Base-by-base conservation (phyloP, 257 asterid species). In the Rauvolfia tetraphylla region DNA sequence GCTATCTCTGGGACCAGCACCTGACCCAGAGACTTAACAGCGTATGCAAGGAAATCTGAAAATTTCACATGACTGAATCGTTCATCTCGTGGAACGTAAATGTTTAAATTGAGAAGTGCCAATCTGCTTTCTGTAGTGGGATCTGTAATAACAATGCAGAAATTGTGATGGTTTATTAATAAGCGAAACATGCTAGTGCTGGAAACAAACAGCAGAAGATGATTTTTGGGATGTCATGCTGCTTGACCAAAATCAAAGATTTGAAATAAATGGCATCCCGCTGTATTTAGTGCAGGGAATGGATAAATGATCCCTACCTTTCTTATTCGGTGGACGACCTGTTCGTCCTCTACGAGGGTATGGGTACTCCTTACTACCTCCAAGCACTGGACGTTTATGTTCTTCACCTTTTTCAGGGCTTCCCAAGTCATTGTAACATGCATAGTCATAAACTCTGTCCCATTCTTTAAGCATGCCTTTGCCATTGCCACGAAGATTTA, bases 391-490 rank as follows among this genome's bases (percentile, higher is more conserved):
- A 1, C 98, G 97, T 25, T 69, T 89, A 46, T 82, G 81, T 3
- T 86, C 87, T 0, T 71, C 9, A 33, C 98, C 97, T 75, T 77
- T 90, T 3, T 92, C 96, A 0, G 98, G 97, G 42, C 38, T 78
- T 53, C 95, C 98, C 79, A 94, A 75, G 76, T 94, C 98, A 59
- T 91, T 94, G 83, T 94, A 94, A 80, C 79, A 88, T 42, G 95
- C 98, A 53, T 94, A 94, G 53, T 94, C 98, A 71, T 94, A 94
- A 6, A 94, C 96, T 79, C 98, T 86, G 44, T 94, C 98, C 98
- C 98, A 94, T 79, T 90, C 95, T 81, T 89, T 81, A 0, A 89
- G 86, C 89, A 25, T 66, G 18, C 92, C 95, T 0, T 85, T 42
- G 8, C 95, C 95, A 0, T 79, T 84, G 25, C 98, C 98, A 1